phyloP scores from a whole-genome alignment of 2,329 filamentous ascomycete species.

The Paramyrothecium sp. region DNA sequence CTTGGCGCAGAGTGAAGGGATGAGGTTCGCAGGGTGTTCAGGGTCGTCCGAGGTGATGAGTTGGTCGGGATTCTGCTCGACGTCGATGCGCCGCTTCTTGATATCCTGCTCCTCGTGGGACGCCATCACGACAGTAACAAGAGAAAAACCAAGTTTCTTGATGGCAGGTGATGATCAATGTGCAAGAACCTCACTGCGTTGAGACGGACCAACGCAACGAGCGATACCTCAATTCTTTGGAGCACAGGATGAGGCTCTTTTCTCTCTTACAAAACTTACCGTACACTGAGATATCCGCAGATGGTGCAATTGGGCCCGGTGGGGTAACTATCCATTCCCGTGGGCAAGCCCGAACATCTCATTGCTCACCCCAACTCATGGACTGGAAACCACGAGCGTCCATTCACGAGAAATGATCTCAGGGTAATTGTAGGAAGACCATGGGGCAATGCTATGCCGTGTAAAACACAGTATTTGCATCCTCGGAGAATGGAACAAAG shows the following conservation, averaged over 20 bases:
- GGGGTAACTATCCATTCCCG: neutral
- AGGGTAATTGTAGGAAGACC: too few species aligned
- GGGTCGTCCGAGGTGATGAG: slow-evolving; percentile 66
- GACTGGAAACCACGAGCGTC: neutral
- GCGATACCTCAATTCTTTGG: neutral
- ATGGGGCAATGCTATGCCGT: too few species aligned
- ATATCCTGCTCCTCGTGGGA: slow-evolving; percentile 12
- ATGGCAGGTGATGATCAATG: neutral
- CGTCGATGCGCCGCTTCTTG: slow-evolving; percentile 14
- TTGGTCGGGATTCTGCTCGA: slow-evolving; percentile 35
- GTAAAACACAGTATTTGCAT: too few species aligned
- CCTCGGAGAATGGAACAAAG: too few species aligned
- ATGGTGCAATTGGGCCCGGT: neutral
- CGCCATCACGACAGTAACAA: neutral
- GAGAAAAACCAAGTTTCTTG: neutral
- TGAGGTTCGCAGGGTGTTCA: slow-evolving; percentile 90
- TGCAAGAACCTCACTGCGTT: neutral
- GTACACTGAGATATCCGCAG: neutral
- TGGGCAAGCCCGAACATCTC: neutral
- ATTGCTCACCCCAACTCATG: neutral
- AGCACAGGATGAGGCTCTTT: neutral
- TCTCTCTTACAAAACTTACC: neutral
- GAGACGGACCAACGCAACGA: neutral
- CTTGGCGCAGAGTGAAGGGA: slow-evolving; percentile 87
- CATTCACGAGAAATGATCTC: too few species aligned